phyloP scores from a whole-genome alignment of 768 basidiomycete species.

The Leccinum imitatum region DNA sequence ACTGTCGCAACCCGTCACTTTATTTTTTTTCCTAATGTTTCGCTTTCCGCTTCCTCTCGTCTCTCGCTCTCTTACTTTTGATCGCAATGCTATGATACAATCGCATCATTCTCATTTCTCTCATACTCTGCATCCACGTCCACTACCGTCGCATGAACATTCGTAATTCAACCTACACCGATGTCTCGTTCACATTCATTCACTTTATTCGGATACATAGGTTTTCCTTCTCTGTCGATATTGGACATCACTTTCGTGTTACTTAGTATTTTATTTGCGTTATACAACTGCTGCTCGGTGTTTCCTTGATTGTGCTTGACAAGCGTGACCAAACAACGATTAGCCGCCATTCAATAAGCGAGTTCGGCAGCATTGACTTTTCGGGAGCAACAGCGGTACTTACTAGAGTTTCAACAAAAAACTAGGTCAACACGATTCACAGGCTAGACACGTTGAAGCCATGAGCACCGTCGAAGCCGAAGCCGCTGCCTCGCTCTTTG shows the following conservation, averaged over 20 bases:
- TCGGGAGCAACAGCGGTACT: background rate
- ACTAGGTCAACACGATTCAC: conserved; percentile 10
- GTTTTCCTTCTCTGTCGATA: conserved; percentile 33
- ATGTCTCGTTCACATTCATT: conserved; percentile 20
- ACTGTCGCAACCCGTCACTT: conserved; percentile 9
- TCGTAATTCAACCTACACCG: conserved; percentile 36
- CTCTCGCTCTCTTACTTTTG: conserved; percentile 19
- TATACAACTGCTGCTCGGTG: conserved; percentile 1
- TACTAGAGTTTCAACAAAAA: conserved; percentile 15
- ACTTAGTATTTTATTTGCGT: conserved; percentile 17
- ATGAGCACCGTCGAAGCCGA: conserved; percentile 77
- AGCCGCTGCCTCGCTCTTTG: conserved; percentile 82
- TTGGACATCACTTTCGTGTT: conserved; percentile 20
- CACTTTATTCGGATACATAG: conserved; percentile 27
- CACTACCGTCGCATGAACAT: conserved; percentile 35
- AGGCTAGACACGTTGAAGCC: conserved; percentile 33
- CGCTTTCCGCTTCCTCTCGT: background rate
- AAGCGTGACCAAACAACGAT: conserved; percentile 31
- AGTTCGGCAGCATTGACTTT: conserved; percentile 2
- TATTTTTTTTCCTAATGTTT: background rate
- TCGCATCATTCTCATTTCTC: conserved; percentile 30
- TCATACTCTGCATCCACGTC: conserved; percentile 32
- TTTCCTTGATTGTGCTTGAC: background rate
- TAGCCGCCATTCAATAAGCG: conserved; percentile 6
- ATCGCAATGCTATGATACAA: conserved; percentile 39